phyloP scores from a whole-genome alignment of 306 rosid species.

The Glycyrrhiza uralensis region DNA sequence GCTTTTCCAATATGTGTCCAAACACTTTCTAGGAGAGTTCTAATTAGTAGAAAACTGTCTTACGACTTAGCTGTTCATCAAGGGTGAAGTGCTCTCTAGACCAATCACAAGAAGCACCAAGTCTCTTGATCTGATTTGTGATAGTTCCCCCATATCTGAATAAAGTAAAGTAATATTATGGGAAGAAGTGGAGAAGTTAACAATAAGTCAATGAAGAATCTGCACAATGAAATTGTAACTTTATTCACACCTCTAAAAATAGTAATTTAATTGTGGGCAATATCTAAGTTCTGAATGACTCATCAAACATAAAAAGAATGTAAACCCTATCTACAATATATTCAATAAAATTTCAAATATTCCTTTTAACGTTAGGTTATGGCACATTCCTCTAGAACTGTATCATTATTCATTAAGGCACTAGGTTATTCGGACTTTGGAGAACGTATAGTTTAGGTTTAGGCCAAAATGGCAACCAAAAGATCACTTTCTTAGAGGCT shows the following conservation, averaged over 20 bases:
- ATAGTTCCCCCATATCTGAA: constrained; percentile 92
- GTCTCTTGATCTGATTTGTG: constrained; percentile 94
- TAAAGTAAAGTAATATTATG: constrained; percentile 11
- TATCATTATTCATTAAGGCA: not conserved
- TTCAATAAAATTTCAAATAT: not conserved
- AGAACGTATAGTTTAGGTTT: not conserved
- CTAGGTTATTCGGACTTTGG: not conserved
- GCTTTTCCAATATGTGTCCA: constrained; percentile 8
- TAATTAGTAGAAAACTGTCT: constrained; percentile 59
- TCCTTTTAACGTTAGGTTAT: not conserved
- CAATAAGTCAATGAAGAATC: not conserved
- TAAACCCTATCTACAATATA: not conserved
- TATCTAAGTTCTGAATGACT: not conserved
- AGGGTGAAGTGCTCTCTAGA: constrained; percentile 92
- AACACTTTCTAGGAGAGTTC: constrained; percentile 30
- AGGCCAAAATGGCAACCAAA: not conserved
- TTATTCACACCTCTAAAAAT: not conserved
- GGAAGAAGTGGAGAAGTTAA: constrained; percentile 12
- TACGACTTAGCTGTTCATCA: constrained; percentile 99
- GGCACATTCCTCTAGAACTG: not conserved
- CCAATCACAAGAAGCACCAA: constrained; percentile 99
- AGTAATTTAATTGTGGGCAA: not conserved
- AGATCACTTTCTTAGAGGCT: not conserved
- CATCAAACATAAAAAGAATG: not conserved
- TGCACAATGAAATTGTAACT: not conserved